phyloP scores from a whole-genome alignment of 768 basidiomycete genomes.

The Lentinula boryana region DNA sequence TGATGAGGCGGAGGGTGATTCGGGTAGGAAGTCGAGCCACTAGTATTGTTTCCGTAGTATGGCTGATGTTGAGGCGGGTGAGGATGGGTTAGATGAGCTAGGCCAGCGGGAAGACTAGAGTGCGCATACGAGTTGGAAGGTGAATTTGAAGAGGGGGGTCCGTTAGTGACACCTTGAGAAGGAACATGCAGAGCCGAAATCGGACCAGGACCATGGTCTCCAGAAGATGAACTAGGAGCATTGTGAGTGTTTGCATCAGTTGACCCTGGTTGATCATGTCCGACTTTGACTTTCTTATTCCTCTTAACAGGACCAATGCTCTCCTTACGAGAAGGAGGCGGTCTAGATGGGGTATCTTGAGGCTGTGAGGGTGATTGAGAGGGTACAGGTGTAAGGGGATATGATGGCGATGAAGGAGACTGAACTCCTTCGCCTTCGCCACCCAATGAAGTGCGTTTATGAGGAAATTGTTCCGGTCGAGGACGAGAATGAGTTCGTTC shows the following conservation, averaged over 20 bases:
- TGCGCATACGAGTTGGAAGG: neutral
- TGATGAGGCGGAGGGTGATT: neutral
- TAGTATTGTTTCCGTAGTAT: neutral
- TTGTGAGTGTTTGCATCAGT: neutral
- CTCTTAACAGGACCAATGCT: neutral
- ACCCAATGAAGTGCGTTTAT: constrained; percentile 62
- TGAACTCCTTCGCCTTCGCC: neutral
- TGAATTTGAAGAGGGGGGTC: neutral
- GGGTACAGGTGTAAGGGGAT: neutral
- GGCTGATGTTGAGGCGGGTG: constrained; percentile 3
- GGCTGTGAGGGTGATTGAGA: neutral
- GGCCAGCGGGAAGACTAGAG: neutral
- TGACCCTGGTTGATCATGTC: neutral
- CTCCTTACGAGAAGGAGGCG: neutral
- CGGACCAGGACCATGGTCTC: neutral
- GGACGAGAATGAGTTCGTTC: constrained; percentile 80
- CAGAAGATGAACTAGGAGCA: neutral
- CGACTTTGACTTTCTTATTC: neutral
- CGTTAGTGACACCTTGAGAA: neutral
- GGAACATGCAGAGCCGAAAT: neutral
- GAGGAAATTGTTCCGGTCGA: constrained; percentile 75
- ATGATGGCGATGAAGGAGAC: neutral
- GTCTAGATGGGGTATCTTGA: neutral
- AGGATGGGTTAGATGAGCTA: neutral
- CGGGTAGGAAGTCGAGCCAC: neutral